These are phyloP conservation scores for Ceratobasidium sp. DNA, from an alignment of 1,284 basidiomycete species.

Conservation along the genomic window DNA sequence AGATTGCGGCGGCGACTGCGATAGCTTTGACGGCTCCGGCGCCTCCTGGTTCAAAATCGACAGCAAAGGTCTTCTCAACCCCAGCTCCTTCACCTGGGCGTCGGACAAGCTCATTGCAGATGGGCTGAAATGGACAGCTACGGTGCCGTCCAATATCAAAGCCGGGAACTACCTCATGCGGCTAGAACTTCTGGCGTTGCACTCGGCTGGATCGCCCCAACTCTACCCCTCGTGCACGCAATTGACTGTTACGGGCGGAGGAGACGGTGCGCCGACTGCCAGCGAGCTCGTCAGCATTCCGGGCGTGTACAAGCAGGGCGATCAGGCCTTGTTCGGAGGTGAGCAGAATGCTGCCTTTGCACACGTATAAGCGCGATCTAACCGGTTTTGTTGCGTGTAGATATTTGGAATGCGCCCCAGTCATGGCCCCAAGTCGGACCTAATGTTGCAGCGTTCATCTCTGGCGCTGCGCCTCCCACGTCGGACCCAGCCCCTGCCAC, in stretches of 20 bases:
- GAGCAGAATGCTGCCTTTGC: not conserved
- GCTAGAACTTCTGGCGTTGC: conserved; percentile 43
- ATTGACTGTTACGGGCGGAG: conserved; percentile 40
- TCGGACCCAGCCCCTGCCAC: not conserved
- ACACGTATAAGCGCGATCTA: not conserved
- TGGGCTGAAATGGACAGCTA: conserved; percentile 42
- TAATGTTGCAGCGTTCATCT: conserved; percentile 33
- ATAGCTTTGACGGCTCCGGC: conserved; percentile 37
- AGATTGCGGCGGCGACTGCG: conserved; percentile 37
- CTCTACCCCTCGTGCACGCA: conserved; percentile 46
- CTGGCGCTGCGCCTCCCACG: conserved; percentile 2
- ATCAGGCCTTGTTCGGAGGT: conserved; percentile 30
- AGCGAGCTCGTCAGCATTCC: conserved; percentile 43
- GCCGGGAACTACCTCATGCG: conserved; percentile 44
- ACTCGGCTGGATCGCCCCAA: conserved; percentile 43
- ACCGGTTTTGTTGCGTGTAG: not conserved
- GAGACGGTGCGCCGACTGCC: conserved; percentile 29
- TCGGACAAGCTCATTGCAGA: conserved; percentile 43
- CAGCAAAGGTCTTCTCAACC: conserved; percentile 38
- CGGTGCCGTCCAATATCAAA: conserved; percentile 42
- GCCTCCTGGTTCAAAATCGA: conserved; percentile 45
- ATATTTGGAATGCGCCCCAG: conserved; percentile 25
- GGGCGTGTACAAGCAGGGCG: conserved; percentile 39
- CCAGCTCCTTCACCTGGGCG: conserved; percentile 38
- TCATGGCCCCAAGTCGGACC: conserved; percentile 37